Base-by-base conservation (phyloP, 768 basidiomycete species). In the Cystoderma amianthinum region DNA sequence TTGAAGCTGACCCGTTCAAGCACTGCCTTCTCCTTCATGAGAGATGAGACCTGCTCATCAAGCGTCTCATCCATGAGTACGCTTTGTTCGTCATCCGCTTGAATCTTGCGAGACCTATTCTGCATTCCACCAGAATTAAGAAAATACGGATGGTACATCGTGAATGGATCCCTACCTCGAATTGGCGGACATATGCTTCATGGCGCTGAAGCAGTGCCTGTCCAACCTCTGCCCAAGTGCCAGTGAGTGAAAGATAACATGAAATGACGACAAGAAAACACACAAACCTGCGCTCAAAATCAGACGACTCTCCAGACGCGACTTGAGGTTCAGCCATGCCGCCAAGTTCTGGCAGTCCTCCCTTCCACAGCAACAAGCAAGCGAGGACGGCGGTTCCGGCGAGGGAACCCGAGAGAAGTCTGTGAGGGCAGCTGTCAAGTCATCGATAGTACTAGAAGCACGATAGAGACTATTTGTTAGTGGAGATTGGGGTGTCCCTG, bases 211-310 rank as follows among this genome's bases (percentile, higher is more conserved):
- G 60, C 36, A 96, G 63, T 3, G 93, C 92, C 59, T 92, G 88
- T 10, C 92, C 92, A 20, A 95, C 83, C 71, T 94, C 91, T 91
- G 15, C 33, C 36, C 41, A 43, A 22, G 25, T 51, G 39, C 47
- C 28, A 25, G 37, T 34, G 24, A 20, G 23, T n/a, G 19, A 23
- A 20, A 30, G n/a, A 18, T 17, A 34, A 18, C 38, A 24, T 16
- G 42, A 39, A n/a, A 45, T 11, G 25, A 51, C 11, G 39, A 38
- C 15, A 32, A 19, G n/a, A 28, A 20, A 23, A 69, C 84, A 53
- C 53, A n/a, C n/a, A n/a, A n/a, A 93, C 92, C 90, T 53, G 89
- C 92, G 57, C 90, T 90, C 42, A 95, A 69, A 43, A 83, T 77
- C 47, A 96, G 67, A 42, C 86, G 68, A 45, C 73, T 80, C 63